Conservation (phyloP, 768 basidiomycete genomes). For the Rubroboletus pulcherrimus region DNA sequence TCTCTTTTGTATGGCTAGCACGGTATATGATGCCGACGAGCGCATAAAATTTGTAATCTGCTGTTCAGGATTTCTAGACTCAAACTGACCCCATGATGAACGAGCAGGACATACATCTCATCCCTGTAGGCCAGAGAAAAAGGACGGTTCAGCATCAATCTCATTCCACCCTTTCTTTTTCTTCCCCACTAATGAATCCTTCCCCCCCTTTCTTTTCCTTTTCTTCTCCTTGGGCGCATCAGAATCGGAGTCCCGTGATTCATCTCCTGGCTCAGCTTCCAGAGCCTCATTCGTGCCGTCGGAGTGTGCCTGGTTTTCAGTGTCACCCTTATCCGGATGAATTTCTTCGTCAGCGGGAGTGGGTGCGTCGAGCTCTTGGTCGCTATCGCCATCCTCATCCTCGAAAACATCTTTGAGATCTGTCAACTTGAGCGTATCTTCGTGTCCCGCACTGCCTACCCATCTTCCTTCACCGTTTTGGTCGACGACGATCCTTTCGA, state of each 20-base stretch:
- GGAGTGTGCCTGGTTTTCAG: conserved; percentile 10
- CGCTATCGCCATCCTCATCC: conserved; percentile 28
- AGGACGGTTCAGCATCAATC: conserved; percentile 53
- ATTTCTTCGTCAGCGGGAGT: conserved; percentile 22
- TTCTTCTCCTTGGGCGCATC: conserved; percentile 40
- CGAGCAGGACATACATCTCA: background rate
- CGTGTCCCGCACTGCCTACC: conserved; percentile 92
- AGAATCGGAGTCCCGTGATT: conserved; percentile 25
- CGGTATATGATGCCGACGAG: background rate
- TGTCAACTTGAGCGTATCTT: conserved; percentile 80
- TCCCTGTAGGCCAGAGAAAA: conserved; percentile 60
- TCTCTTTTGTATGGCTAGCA: background rate
- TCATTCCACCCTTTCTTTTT: conserved; percentile 60
- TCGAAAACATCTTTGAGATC: conserved; percentile 76
- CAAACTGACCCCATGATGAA: background rate
- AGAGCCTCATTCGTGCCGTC: background rate
- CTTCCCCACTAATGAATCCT: conserved; percentile 44
- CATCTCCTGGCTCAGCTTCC: conserved; percentile 22
- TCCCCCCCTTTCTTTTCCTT: conserved; percentile 54
- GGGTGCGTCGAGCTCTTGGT: conserved; percentile 19
- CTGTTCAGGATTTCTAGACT: background rate
- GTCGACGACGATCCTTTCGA: conserved; percentile 79
- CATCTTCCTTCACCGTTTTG: conserved; percentile 60
- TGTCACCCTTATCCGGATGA: conserved; percentile 14
- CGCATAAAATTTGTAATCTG: background rate